phyloP scores from a whole-genome alignment of 371 early-diverging fungal genomes.

The Blakeslea trispora region DNA sequence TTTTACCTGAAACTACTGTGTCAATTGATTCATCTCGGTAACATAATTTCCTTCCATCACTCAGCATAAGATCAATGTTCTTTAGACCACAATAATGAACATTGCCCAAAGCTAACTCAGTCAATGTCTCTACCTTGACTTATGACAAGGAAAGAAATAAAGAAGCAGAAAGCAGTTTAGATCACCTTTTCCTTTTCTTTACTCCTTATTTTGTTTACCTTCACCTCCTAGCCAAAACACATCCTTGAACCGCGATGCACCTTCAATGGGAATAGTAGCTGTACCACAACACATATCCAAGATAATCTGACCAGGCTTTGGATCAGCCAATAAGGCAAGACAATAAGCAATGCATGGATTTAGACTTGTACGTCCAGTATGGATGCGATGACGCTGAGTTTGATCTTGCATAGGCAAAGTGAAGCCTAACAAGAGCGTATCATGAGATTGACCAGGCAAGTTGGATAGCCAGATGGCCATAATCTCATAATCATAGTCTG shows the following conservation, averaged over 20 bases:
- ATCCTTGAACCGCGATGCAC: slow-evolving; percentile 35
- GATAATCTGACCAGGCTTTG: slow-evolving; percentile 40
- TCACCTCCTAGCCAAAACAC: slow-evolving; percentile 49
- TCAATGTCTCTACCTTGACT: slow-evolving; percentile 37
- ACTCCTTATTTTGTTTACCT: slow-evolving; percentile 26
- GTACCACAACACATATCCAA: slow-evolving; percentile 55
- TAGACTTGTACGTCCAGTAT: slow-evolving; percentile 43
- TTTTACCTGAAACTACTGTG: slow-evolving; percentile 41
- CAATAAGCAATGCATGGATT: slow-evolving; percentile 50
- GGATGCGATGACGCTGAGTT: slow-evolving; percentile 36
- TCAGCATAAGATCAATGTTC: slow-evolving; percentile 40
- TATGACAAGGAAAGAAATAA: too few relatives aligned
- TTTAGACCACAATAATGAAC: slow-evolving; percentile 24
- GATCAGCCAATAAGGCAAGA: slow-evolving; percentile 30
- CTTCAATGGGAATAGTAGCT: slow-evolving; percentile 38
- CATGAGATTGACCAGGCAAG: not conserved
- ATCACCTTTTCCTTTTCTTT: not conserved
- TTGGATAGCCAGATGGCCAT: slow-evolving; percentile 26
- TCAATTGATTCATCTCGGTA: slow-evolving; percentile 38
- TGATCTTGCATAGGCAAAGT: slow-evolving; percentile 28
- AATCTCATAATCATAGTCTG: slow-evolving; percentile 34
- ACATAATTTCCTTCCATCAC: slow-evolving; percentile 38
- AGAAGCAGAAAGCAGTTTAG: not conserved
- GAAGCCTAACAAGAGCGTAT: slow-evolving; percentile 30
- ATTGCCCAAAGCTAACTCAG: slow-evolving; percentile 41